phyloP scores from a whole-genome alignment of 2,329 filamentous ascomycete genomes.

The Colletotrichum liriopes region DNA sequence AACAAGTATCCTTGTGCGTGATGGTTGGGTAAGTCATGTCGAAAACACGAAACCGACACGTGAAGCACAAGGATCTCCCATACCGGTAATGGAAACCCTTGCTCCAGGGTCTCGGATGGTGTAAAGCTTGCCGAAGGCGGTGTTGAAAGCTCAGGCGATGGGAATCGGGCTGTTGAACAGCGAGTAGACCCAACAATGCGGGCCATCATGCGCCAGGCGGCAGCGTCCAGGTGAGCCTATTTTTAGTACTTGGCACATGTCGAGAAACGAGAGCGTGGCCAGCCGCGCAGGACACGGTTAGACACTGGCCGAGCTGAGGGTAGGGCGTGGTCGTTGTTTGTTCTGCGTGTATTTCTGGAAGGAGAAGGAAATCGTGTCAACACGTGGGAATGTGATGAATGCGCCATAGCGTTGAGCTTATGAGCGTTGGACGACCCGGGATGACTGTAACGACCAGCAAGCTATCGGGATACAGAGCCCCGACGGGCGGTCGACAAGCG shows the following conservation, averaged over 20 bases:
- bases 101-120: too few species aligned
- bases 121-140: not conserved
- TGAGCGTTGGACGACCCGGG: not conserved
- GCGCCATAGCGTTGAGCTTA: slow-evolving; percentile 16
- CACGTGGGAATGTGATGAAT: slow-evolving; percentile 9
- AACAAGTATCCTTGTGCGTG: not conserved
- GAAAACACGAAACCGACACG: not conserved
- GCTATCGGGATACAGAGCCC: not conserved
- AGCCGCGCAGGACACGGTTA: not conserved
- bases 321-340: not conserved
- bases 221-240: not conserved
- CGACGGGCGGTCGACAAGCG: not conserved
- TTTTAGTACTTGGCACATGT: slow-evolving; percentile 7
- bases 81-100: too few species aligned
- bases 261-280: not conserved
- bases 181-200: too few species aligned
- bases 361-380: not conserved
- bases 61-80: slow-evolving; percentile 5
- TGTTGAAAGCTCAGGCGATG: not conserved
- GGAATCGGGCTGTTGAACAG: not conserved
- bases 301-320: not conserved
- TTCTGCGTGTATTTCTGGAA: slow-evolving; percentile 8
- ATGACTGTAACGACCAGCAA: not conserved
- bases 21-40: not conserved
- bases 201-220: not conserved